phyloP scores from a whole-genome alignment of 345 rosid genomes.

The Carallia pectinifolia region DNA sequence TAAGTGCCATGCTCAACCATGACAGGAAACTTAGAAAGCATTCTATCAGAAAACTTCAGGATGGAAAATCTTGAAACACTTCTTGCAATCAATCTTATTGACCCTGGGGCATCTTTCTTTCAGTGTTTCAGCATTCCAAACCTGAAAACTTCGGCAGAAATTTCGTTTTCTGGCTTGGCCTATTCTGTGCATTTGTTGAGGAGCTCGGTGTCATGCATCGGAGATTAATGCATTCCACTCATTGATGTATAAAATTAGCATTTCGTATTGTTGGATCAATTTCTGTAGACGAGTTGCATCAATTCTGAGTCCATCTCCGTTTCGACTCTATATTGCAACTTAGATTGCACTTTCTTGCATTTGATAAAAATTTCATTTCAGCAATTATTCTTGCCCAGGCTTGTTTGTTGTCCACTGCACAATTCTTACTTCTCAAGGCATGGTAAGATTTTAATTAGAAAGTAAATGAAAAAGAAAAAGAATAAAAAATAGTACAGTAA shows the following conservation, averaged over 20 bases:
- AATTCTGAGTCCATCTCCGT: too few relatives aligned
- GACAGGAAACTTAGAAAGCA: conserved; percentile 60
- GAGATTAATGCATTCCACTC: not conserved
- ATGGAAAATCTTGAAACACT: conserved; percentile 27
- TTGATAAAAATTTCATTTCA: too few relatives aligned
- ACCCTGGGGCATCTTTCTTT: not conserved
- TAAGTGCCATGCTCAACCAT: conserved; percentile 74
- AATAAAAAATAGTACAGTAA: too few relatives aligned
- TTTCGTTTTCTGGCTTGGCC: conserved; percentile 1
- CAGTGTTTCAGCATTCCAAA: not conserved
- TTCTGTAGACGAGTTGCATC: too few relatives aligned
- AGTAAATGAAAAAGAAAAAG: too few relatives aligned
- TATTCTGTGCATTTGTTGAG: not conserved
- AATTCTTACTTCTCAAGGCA: too few relatives aligned
- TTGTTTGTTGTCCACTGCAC: too few relatives aligned
- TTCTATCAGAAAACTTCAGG: conserved; percentile 26
- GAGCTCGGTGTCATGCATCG: not conserved
- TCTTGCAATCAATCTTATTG: conserved; percentile 2
- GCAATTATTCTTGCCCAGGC: too few relatives aligned
- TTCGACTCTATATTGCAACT: too few relatives aligned
- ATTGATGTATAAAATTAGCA: not conserved
- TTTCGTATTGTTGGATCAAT: too few relatives aligned
- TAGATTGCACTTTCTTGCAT: too few relatives aligned
- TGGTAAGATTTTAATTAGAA: too few relatives aligned
- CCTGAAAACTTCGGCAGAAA: not conserved